These are phyloP conservation scores for Tolypocladium tundrense DNA, from an alignment of 2,329 filamentous ascomycete genomes.

Conservation along the genomic window DNA sequence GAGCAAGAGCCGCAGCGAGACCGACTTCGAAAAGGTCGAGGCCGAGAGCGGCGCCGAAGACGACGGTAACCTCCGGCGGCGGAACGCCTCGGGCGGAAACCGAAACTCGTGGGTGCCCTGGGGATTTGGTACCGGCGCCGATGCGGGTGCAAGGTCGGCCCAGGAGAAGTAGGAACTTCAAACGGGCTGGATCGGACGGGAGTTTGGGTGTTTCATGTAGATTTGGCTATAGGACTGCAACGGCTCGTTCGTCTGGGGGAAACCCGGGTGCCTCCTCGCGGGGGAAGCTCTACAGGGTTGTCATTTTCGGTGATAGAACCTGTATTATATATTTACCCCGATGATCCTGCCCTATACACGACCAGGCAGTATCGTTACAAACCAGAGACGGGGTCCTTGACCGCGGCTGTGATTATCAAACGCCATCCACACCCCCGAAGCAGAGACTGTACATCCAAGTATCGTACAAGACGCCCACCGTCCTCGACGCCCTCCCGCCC, in stretches of 20 bases:
- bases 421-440: background rate
- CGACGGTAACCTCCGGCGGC: constrained; percentile 25
- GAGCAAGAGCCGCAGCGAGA: constrained; percentile 75
- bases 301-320: background rate
- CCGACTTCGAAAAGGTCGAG: constrained; percentile 83
- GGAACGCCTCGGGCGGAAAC: constrained; percentile 13
- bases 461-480: background rate
- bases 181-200: constrained; percentile 12
- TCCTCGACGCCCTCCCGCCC: background rate
- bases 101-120: constrained; percentile 37
- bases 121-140: constrained; percentile 27
- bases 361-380: too few relatives aligned
- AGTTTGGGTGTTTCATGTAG: constrained; percentile 17
- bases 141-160: constrained; percentile 25
- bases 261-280: background rate
- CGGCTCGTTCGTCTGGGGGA: background rate
- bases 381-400: background rate
- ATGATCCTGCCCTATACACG: background rate
- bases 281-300: background rate
- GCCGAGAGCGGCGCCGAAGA: constrained; percentile 57
- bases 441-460: background rate
- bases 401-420: background rate
- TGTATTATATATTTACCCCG: background rate
- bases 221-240: background rate
- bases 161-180: constrained; percentile 23